These are phyloP conservation scores for Paramecium tetraurelia DNA, from an alignment of 73 alveolate genomes.

Conservation along the genomic window DNA sequence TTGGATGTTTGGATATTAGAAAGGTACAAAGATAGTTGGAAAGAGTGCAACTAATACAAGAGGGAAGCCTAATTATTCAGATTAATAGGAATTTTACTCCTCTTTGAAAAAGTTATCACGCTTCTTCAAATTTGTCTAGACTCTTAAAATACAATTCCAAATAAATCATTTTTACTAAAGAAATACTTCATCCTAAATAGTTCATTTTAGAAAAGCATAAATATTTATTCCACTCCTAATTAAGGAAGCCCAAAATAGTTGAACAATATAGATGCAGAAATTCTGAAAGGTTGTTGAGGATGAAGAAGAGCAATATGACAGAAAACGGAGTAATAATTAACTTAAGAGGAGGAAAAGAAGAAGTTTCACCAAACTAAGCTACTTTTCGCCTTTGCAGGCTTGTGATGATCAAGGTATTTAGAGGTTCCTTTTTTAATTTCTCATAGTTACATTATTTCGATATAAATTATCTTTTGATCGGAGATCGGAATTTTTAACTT, in stretches of 20 bases:
- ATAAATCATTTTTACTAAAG: slow-evolving; percentile 33
- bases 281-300: not conserved
- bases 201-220: slow-evolving; percentile 37
- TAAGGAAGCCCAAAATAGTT: not conserved
- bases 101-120: not conserved
- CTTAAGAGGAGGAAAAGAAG: not conserved
- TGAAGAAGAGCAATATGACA: not conserved
- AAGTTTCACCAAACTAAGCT: not conserved
- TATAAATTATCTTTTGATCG: not conserved
- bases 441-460: not conserved
- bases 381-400: not conserved
- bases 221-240: not conserved
- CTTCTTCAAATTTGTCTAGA: not conserved
- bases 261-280: slow-evolving; percentile 13
- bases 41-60: no score
- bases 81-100: slow-evolving; percentile 21
- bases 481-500: not conserved
- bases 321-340: not conserved
- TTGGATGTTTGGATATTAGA: no score
- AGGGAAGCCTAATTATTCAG: slow-evolving; percentile 35
- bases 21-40: no score
- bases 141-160: not conserved
- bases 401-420: not conserved
- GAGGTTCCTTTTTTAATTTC: not conserved
- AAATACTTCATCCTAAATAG: slow-evolving; percentile 56